Conservation (phyloP, 306 rosid genomes). For the Dalbergia cochinchinensis region DNA sequence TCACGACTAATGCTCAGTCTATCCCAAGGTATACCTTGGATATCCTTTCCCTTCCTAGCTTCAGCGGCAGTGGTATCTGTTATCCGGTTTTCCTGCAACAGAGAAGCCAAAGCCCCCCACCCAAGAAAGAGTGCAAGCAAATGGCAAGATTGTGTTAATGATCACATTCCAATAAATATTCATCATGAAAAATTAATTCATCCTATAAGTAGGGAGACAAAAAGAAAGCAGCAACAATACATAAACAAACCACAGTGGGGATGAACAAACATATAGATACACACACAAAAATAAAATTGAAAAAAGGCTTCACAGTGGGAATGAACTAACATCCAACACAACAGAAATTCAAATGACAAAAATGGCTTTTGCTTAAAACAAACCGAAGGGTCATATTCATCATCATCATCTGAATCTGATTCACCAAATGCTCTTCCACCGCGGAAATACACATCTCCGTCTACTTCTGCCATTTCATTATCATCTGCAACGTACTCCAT, state of each 20-base stretch:
- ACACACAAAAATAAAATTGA: not conserved
- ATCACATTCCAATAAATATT: slow-evolving; percentile 13
- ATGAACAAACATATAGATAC: not conserved
- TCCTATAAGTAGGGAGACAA: not conserved
- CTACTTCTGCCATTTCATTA: slow-evolving; percentile 61
- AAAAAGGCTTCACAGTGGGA: slow-evolving; percentile 5
- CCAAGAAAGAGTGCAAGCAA: slow-evolving; percentile 35
- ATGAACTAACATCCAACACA: slow-evolving; percentile 15
- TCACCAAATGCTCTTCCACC: slow-evolving; percentile 56
- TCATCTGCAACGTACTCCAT: slow-evolving; percentile 54
- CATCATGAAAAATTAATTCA: slow-evolving; percentile 4
- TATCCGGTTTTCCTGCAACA: slow-evolving; percentile 54
- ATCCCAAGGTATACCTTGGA: slow-evolving; percentile 65
- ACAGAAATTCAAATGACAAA: slow-evolving; percentile 16
- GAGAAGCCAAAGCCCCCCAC: slow-evolving; percentile 22
- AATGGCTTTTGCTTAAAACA: slow-evolving; percentile 48
- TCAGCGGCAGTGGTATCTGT: slow-evolving; percentile 63
- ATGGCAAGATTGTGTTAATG: slow-evolving; percentile 21
- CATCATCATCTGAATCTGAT: slow-evolving; percentile 51
- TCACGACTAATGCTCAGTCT: slow-evolving; percentile 59
- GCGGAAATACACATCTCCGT: slow-evolving; percentile 55
- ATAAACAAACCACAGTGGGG: not conserved
- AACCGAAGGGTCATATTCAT: slow-evolving; percentile 59
- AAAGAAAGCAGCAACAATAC: slow-evolving; percentile 11
- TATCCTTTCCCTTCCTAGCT: slow-evolving; percentile 65